Evolutionary conservation across 768 basidiomycete genomes (phyloP).

Genomic region (Boletus speciosus): DNA sequence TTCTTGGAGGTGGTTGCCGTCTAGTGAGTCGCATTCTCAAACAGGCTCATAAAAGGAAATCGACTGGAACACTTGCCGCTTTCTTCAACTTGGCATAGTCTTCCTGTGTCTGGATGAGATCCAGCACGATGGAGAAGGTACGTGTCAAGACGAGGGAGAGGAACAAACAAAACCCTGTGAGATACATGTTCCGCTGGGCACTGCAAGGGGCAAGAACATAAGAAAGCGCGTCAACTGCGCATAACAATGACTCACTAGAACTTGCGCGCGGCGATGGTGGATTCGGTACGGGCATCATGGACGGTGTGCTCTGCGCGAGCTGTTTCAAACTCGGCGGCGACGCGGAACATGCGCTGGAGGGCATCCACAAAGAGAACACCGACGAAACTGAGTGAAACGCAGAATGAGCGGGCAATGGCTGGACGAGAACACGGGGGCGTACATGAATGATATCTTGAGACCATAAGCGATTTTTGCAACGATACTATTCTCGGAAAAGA

Average conservation of each 20-base stretch:
- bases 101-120: constrained; percentile 88
- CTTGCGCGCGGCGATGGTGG: constrained; percentile 86
- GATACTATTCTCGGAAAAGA: constrained; percentile 63
- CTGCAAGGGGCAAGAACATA: constrained; percentile 33
- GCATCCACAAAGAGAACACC: constrained; percentile 88
- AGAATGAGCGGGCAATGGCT: neutral
- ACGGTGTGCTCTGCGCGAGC: constrained; percentile 54
- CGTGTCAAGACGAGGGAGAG: constrained; percentile 92
- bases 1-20: constrained; percentile 33
- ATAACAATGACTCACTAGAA: constrained; percentile 66
- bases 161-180: constrained; percentile 93
- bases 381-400: constrained; percentile 56
- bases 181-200: constrained; percentile 86
- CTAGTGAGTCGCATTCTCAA: constrained; percentile 20
- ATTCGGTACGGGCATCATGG: constrained; percentile 72
- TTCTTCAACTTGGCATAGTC: constrained; percentile 82
- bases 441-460: constrained; percentile 95
- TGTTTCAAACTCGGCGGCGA: constrained; percentile 66
- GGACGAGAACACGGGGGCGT: constrained; percentile 22
- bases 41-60: neutral
- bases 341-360: constrained; percentile 86
- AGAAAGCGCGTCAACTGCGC: neutral
- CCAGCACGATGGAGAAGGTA: constrained; percentile 88
- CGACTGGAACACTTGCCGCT: constrained; percentile 27
- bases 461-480: constrained; percentile 87